phyloP scores from a whole-genome alignment of 345 rosid species.

The Eucalyptus regnans region DNA sequence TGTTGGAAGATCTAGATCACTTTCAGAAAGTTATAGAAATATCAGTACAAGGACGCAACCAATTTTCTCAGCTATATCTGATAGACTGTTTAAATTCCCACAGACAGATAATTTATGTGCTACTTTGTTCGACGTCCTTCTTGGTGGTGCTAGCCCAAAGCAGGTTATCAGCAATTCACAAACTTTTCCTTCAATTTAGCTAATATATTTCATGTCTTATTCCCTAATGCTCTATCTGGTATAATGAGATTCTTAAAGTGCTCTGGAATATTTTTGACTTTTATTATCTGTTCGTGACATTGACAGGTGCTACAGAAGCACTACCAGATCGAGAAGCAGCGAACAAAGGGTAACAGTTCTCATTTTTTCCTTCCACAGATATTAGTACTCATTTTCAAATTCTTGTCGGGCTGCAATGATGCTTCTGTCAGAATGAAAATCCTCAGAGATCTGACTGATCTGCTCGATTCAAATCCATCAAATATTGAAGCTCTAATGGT shows the following conservation, averaged over 20 bases:
- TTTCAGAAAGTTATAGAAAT: constrained; percentile 53
- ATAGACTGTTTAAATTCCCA: constrained; percentile 68
- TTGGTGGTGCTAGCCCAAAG: constrained; percentile 98
- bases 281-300: background rate
- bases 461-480: constrained; percentile 79
- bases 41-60: constrained; percentile 48
- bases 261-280: background rate
- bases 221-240: background rate
- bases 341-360: constrained; percentile 46
- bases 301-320: constrained; percentile 78
- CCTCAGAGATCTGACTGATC: constrained; percentile 64
- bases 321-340: constrained; percentile 46
- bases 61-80: constrained; percentile 61
- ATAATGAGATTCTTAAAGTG: background rate
- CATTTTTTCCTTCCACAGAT: constrained; percentile 84
- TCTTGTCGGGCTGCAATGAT: constrained; percentile 57
- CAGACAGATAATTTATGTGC: constrained; percentile 83
- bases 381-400: constrained; percentile 61
- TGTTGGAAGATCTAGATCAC: constrained; percentile 60
- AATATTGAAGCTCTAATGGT: constrained; percentile 94
- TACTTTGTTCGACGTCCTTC: constrained; percentile 88
- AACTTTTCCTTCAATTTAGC: background rate
- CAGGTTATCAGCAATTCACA: constrained; percentile 40
- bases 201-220: background rate
- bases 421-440: constrained; percentile 56